Evolutionary conservation across 1,284 basidiomycete species (phyloP).

Genomic region (Sphagnurus paluster): DNA sequence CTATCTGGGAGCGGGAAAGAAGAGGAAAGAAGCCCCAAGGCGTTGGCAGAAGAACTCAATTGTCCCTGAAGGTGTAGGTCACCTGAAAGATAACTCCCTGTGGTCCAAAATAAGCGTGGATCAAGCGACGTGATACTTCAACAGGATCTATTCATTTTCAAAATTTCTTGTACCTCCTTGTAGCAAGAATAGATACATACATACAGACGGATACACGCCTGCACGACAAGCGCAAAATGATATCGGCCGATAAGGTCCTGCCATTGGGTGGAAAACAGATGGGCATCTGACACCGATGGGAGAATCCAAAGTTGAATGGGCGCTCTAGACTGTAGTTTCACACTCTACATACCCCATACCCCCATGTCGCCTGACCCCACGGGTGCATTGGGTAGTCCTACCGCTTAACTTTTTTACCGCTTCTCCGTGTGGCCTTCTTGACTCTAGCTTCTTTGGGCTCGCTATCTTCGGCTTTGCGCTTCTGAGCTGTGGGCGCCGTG

Average conservation of each 20-base stretch:
- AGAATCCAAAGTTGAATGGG: neutral
- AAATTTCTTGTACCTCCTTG: neutral
- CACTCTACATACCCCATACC: neutral
- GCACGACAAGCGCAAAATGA: neutral
- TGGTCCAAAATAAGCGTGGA: no score
- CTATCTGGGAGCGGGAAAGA: neutral
- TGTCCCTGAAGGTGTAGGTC: no score
- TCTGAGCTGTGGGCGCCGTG: slow-evolving; percentile 45
- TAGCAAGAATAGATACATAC: no score
- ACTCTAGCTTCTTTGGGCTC: slow-evolving; percentile 33
- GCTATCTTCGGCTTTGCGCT: slow-evolving; percentile 62
- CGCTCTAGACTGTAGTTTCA: neutral
- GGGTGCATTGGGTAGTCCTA: no score
- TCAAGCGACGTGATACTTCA: no score
- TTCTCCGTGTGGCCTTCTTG: slow-evolving; percentile 56
- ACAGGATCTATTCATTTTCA: neutral
- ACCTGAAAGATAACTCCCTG: no score
- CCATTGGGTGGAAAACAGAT: neutral
- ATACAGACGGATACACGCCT: neutral
- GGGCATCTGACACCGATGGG: neutral
- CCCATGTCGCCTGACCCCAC: no score
- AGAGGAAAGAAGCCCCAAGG: no score
- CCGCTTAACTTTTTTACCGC: slow-evolving; percentile 58
- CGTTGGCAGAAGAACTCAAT: no score
- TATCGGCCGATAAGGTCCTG: neutral